Conservation (phyloP, 1,139 yeast species). For the Saccharomyces hybrid region DNA sequence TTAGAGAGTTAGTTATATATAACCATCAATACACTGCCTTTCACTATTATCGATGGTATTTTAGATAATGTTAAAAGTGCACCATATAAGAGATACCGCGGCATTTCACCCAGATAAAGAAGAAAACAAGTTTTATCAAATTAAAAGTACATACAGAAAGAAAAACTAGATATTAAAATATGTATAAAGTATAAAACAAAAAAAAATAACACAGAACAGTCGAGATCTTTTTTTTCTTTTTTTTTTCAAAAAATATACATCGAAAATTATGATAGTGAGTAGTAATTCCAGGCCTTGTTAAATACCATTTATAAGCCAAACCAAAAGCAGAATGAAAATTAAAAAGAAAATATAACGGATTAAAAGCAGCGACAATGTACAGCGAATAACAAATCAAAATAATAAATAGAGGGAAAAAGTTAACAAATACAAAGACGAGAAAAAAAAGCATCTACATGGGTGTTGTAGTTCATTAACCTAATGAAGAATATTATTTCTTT, state of each 20-base stretch:
- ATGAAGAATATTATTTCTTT: conserved; percentile 7
- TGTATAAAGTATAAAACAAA: neutral
- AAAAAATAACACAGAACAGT: neutral
- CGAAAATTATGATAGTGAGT: neutral
- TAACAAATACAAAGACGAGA: neutral
- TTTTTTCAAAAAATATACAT: neutral
- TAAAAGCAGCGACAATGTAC: neutral
- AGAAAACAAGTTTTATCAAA: neutral
- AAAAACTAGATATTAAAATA: neutral
- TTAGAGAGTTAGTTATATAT: too few relatives aligned
- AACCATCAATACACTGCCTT: too few relatives aligned
- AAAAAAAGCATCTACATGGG: neutral
- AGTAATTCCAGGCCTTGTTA: neutral
- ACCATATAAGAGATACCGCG: too few relatives aligned
- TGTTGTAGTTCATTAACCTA: neutral
- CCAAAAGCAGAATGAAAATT: neutral
- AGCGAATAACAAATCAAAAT: neutral
- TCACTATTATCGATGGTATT: neutral
- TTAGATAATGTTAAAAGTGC: neutral
- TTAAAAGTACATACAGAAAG: neutral
- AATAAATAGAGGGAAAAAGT: neutral
- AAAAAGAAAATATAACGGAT: neutral
- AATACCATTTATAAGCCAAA: neutral
- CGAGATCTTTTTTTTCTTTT: neutral
- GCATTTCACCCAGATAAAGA: neutral